These are phyloP conservation scores for Botrytis fabae DNA, from an alignment of 2,329 filamentous ascomycete genomes.

Conservation along the genomic window DNA sequence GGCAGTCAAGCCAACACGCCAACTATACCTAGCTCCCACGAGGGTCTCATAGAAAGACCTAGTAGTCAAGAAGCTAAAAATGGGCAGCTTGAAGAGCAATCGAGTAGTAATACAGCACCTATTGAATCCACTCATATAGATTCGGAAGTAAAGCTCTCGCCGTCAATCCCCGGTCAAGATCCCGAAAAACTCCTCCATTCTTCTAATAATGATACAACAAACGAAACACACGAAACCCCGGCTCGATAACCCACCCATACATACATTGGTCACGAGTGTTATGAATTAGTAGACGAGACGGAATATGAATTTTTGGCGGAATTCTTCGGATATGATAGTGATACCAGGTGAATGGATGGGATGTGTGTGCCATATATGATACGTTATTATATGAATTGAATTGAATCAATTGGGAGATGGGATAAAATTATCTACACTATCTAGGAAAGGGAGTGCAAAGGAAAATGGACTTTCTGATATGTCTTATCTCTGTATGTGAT, in stretches of 20 bases:
- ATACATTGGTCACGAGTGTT: constrained; percentile 4
- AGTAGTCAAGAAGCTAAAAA: constrained; percentile 35
- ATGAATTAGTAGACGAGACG: constrained; percentile 15
- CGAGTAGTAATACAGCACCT: constrained; percentile 5
- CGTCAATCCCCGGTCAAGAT: not conserved
- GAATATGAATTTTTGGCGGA: not conserved
- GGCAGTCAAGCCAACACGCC: constrained; percentile 67
- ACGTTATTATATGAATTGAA: constrained; percentile 9
- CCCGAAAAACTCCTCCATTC: not conserved
- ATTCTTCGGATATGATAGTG: constrained; percentile 7
- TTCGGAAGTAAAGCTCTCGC: not conserved
- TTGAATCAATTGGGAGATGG: not conserved
- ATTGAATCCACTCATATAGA: not conserved
- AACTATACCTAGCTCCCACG: constrained; percentile 44
- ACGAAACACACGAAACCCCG: not conserved
- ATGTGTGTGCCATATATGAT: constrained; percentile 18
- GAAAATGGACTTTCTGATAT: not conserved
- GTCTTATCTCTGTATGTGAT: not conserved
- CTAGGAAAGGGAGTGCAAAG: constrained; percentile 14
- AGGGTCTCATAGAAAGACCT: constrained; percentile 33
- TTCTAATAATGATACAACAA: not conserved
- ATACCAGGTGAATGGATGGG: constrained; percentile 20
- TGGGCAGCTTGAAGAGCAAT: constrained; percentile 30
- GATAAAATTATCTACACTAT: not conserved
- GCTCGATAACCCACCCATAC: not conserved